phyloP scores from a whole-genome alignment of 2,329 filamentous ascomycete genomes.

The Sporothrix dimorphospora region DNA sequence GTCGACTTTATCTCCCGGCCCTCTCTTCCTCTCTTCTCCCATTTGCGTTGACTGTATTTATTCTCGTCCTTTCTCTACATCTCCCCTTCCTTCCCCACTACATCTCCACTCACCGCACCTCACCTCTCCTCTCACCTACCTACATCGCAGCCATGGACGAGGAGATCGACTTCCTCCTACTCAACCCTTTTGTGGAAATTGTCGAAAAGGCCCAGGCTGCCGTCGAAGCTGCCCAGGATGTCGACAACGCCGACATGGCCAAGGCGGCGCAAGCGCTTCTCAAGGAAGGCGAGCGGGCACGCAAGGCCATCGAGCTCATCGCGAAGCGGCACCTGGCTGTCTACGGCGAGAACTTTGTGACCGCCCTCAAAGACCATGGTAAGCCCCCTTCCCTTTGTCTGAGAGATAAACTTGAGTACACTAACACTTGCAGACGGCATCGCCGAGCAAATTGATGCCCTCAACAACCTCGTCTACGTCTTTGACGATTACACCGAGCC shows the following conservation, averaged over 20 bases:
- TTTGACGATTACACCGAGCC: slow-evolving; percentile 59
- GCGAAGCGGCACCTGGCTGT: slow-evolving; percentile 54
- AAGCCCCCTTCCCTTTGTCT: slow-evolving; percentile 32
- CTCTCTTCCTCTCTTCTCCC: background rate
- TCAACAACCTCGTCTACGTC: slow-evolving; percentile 58
- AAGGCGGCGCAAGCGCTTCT: slow-evolving; percentile 48
- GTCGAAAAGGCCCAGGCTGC: slow-evolving; percentile 55
- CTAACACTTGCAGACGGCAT: slow-evolving; percentile 51
- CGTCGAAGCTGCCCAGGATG: slow-evolving; percentile 49
- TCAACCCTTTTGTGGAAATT: slow-evolving; percentile 57
- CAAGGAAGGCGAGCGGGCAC: slow-evolving; percentile 45
- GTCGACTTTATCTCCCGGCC: background rate
- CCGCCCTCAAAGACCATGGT: slow-evolving; percentile 60
- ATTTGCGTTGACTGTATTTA: background rate
- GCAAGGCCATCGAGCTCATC: slow-evolving; percentile 55
- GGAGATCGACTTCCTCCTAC: slow-evolving; percentile 47
- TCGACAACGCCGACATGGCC: slow-evolving; percentile 51
- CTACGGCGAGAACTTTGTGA: slow-evolving; percentile 54
- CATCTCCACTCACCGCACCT: background rate
- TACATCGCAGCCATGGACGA: slow-evolving; percentile 33
- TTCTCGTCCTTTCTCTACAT: background rate
- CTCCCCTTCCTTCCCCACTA: background rate
- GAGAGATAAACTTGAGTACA: too few relatives aligned
- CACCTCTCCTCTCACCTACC: background rate
- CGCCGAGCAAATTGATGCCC: slow-evolving; percentile 50